A percentile compares a stretch with the other conserved stretches of the same genome.
Evolutionary conservation across 257 asterid species (phyloP).

Genomic region (Sherardia arvensis): DNA sequence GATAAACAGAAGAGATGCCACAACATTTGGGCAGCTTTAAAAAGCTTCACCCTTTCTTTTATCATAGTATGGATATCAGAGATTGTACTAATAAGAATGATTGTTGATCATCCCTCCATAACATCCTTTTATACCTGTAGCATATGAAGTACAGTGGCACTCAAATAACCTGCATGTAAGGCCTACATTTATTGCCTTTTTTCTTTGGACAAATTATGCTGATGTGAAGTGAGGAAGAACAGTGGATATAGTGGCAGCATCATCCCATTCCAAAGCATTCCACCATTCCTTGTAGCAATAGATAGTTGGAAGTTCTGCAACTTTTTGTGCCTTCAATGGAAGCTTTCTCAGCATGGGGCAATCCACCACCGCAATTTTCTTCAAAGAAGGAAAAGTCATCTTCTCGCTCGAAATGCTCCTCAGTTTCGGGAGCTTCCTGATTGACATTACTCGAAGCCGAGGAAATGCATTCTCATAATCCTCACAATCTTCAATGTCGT

Average conservation of each 20-base stretch:
- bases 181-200: too few relatives aligned
- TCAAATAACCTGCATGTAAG: neutral
- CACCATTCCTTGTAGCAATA: constrained; percentile 42
- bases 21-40: too few relatives aligned
- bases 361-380: constrained; percentile 40
- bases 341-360: constrained; percentile 39
- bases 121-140: too few relatives aligned
- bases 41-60: too few relatives aligned
- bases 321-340: constrained; percentile 35
- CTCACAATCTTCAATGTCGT: constrained; percentile 18
- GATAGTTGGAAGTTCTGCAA: constrained; percentile 33
- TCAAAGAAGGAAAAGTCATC: constrained; percentile 27
- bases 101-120: neutral
- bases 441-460: constrained; percentile 26
- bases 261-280: constrained; percentile 43
- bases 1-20: too few relatives aligned
- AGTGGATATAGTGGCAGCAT: constrained; percentile 24
- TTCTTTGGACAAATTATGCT: too few relatives aligned
- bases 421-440: constrained; percentile 31
- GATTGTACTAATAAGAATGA: too few relatives aligned
- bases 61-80: too few relatives aligned
- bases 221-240: constrained; percentile 35
- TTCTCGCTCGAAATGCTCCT: constrained; percentile 30
- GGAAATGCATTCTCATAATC: constrained; percentile 31
- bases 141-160: neutral